These are phyloP conservation scores for Macrocystidia cucumis DNA, from an alignment of 1,284 basidiomycete species.

Conservation along the genomic window DNA sequence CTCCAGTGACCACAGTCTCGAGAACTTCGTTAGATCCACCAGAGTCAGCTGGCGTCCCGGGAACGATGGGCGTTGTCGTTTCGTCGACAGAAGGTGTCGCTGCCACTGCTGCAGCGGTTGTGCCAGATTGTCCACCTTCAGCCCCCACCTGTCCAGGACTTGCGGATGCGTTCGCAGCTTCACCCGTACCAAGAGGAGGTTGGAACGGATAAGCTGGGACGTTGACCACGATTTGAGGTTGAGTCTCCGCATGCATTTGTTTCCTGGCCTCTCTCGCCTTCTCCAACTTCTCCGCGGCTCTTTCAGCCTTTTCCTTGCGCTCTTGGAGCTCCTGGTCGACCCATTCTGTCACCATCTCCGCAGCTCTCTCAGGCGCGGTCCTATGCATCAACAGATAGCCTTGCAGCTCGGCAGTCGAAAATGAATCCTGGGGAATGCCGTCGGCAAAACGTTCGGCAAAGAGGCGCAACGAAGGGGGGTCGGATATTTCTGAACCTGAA, in stretches of 20 bases:
- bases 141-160: no score
- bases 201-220: no score
- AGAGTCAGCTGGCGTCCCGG: no score
- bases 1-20: no score
- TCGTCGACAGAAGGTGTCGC: no score
- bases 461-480: neutral
- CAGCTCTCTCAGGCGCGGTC: conserved; percentile 34
- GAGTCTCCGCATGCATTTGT: conserved; percentile 15
- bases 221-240: conserved; percentile 15
- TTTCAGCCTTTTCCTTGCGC: conserved; percentile 18
- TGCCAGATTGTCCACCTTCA: no score
- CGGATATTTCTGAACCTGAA: no score
- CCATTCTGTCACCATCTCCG: conserved; percentile 29
- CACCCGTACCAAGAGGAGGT: no score
- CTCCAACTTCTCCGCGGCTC: conserved; percentile 18
- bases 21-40: no score
- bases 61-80: no score
- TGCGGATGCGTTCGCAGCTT: conserved; percentile 10
- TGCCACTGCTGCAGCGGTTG: no score
- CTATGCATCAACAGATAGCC: conserved; percentile 47
- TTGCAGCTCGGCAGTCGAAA: conserved; percentile 52
- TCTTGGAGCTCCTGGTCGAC: conserved; percentile 27
- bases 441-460: conserved; percentile 36
- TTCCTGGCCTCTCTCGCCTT: conserved; percentile 19
- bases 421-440: conserved; percentile 36